A percentile compares a stretch with the other conserved stretches of the same genome.
Evolutionary conservation across 352 stramenopile genomes (phyloP).

Genomic region (Phytophthora macrochlamydospora): DNA sequence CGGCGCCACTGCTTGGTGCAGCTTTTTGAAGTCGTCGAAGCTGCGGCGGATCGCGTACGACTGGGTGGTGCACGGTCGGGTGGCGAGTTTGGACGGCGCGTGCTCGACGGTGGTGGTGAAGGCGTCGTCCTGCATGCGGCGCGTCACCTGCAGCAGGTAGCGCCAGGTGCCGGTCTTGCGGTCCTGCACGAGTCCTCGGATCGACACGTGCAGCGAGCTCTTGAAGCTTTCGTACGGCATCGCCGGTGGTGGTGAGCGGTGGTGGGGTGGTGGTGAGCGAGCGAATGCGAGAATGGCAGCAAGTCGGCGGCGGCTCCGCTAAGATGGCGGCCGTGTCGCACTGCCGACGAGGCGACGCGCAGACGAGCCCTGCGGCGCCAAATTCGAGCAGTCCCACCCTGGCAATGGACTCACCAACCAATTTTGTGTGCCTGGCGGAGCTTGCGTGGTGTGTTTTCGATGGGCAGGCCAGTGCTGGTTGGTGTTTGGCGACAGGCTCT

Average conservation of each 20-base stretch:
- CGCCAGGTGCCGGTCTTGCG: slow-evolving; percentile 56
- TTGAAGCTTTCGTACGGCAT: slow-evolving; percentile 86
- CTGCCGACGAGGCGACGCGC: neutral
- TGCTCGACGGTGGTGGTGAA: slow-evolving; percentile 12
- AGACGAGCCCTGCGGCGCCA: neutral
- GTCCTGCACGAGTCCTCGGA: slow-evolving; percentile 74
- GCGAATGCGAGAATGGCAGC: slow-evolving; percentile 1
- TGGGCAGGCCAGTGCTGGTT: neutral
- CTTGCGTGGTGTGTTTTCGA: neutral
- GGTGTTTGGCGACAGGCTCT: neutral
- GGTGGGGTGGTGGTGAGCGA: neutral
- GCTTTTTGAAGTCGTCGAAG: slow-evolving; percentile 72
- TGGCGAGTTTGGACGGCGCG: slow-evolving; percentile 2
- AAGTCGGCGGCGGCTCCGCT: neutral
- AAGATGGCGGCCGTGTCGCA: neutral
- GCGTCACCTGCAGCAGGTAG: slow-evolving; percentile 66
- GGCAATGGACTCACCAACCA: neutral
- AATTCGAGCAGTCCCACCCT: no score
- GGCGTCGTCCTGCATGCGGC: slow-evolving; percentile 42
- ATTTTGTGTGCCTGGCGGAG: neutral
- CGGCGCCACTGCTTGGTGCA: slow-evolving; percentile 54
- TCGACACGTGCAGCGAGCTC: slow-evolving; percentile 57
- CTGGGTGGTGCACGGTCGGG: slow-evolving; percentile 17
- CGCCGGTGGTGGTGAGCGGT: neutral
- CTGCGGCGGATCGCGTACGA: slow-evolving; percentile 70